phyloP scores from a whole-genome alignment of 345 rosid genomes.

The Limnanthes douglasii region DNA sequence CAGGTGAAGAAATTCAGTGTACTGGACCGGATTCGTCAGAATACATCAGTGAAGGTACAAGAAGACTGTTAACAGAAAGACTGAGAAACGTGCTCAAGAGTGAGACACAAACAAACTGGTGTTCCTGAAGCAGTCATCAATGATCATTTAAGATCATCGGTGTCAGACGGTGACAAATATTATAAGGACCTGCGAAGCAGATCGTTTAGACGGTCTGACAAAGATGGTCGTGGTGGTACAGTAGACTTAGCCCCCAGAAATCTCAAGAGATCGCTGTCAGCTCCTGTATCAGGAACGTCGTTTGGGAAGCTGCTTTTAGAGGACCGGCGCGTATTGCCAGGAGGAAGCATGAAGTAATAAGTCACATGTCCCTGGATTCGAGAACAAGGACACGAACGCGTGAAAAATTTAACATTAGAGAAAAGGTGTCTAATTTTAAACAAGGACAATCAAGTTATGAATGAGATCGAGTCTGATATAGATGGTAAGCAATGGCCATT shows the following conservation, averaged over 20 bases:
- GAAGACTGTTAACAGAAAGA: conserved; percentile 47
- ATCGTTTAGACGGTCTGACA: conserved; percentile 35
- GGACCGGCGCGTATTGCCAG: conserved; percentile 65
- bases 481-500: too few relatives aligned
- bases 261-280: conserved; percentile 64
- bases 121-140: conserved; percentile 10
- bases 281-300: conserved; percentile 77
- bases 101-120: conserved; percentile 30
- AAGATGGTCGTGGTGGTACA: conserved; percentile 13
- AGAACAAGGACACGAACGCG: conserved; percentile 9
- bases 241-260: conserved; percentile 49
- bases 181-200: conserved; percentile 24
- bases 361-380: too few relatives aligned
- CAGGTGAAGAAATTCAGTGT: conserved; percentile 40
- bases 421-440: conserved; percentile 62
- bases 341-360: conserved; percentile 65
- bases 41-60: conserved; percentile 48
- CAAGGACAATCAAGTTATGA: too few relatives aligned
- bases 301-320: conserved; percentile 83
- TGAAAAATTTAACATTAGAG: conserved; percentile 53
- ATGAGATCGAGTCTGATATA: too few relatives aligned
- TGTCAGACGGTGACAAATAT: conserved; percentile 20
- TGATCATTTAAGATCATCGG: conserved; percentile 21
- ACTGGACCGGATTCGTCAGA: conserved; percentile 35
- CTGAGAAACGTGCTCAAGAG: conserved; percentile 44